Evolutionary conservation across 495 filamentous ascomycete species (phyloP), one percentile per base, ranked within the genome.

Genomic region (Jackrogersella minutella): DNA sequence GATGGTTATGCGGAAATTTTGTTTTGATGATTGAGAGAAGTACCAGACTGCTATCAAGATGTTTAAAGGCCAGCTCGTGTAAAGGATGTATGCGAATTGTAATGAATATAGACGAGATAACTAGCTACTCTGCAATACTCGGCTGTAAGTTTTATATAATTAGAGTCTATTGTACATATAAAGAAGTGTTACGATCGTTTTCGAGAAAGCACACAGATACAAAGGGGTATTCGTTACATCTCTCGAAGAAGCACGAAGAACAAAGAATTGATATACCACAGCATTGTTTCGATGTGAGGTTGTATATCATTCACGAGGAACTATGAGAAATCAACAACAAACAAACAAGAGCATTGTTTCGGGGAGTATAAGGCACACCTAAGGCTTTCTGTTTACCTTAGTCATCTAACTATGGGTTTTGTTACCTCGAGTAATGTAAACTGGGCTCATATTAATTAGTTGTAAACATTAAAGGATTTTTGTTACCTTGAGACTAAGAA

Each of bases 51-150:
- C 17, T 49, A 14, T 63, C 21, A 40, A 54, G 22, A n/a, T 47
- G 17, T 36, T 50, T 7, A 41, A 54, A 64, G 59, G 41, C 59
- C 54, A 13, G 59, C 59, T 68, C 54, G 54, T 34, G n/a, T 50
- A 50, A 30, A 19, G 7, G 24, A 14, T 19, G 46, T 31, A 33
- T 16, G 14, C 31, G 16, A 33, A 33, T 31, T 19, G 2, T 33
- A 46, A 6, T 24, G 10, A 26, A 46, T 11, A 46, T 11, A n/a
- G 17, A 26, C 26, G n/a, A 31, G 17, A 22, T 1, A 1, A 16
- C 14, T 22, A 16, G 21, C n/a, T 17, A 8, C 26, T 31, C 6
- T 37, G 9, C 13, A 31, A 52, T 28, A 22, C 19, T 16, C 9
- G 14, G 4, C 14, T 22, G n/a, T 3, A 17, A 19, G 11, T 33